Base-by-base conservation (phyloP, 2,329 filamentous ascomycete genomes). In the Exophiala viscosa region DNA sequence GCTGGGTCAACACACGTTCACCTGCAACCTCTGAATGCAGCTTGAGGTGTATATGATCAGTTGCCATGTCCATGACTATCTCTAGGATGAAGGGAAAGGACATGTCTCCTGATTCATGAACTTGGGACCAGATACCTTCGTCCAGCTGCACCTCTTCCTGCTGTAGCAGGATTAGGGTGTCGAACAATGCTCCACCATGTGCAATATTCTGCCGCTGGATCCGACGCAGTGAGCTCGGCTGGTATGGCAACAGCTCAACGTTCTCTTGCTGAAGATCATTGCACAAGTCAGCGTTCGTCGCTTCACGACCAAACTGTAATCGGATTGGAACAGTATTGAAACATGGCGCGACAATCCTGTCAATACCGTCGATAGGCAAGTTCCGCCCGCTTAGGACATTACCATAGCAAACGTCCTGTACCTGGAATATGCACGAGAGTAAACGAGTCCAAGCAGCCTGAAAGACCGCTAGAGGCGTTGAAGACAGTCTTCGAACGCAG, bases 241-340 rank as follows among this genome's bases (percentile, higher is more conserved):
- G 90, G 61, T 86, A 85, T 0, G 78, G 74, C 14, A 92, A 62
- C 2, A 84, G 69, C 1, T 84, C 75, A 0, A 80, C 71, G 63
- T 88, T 90, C 20, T 82, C 66, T 0, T 69, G 68, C 46, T 90
- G 85, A 2, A 89, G 75, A 2, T 71, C 66, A 51, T 78, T 80
- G 20, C 86, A 70, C 9, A 90, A 65, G 4, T 84, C 78, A 0
- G 75, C 62, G 51, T 84, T 83, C 13, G 76, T 77, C 1, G 67
- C 72, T 1, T 66, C 66, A 2, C 65, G 65, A 1, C 75, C 69
- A 8, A 87, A 55, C 31, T 82, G 70, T 13, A 83, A 70, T 20
- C 89, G 80, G 1, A 90, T 65, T 0, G 91, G 90, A 10, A 96
- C 70, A 0, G 91, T 95, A 65, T 96, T 96, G 75, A 96, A 96